Percentiles rank a stretch among this genome's conserved stretches.
phyloP scores from a whole-genome alignment of 768 basidiomycete species.

The Rhodotorula babjevae region DNA sequence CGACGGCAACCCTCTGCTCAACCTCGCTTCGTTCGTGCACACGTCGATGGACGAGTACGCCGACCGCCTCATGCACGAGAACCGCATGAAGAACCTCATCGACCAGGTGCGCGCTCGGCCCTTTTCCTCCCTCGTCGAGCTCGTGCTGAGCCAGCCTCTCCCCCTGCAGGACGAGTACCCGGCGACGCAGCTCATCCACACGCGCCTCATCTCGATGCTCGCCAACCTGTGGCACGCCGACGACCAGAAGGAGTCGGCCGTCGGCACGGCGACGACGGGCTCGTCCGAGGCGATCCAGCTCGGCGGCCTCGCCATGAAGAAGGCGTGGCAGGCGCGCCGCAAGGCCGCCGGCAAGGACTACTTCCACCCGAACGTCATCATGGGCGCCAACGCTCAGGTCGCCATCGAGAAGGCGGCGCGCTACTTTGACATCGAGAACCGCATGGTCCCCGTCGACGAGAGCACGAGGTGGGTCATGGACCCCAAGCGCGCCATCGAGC shows the following conservation, averaged over 20 bases:
- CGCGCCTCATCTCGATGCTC: slow-evolving; percentile 57
- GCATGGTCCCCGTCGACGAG: slow-evolving; percentile 63
- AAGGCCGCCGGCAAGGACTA: slow-evolving; percentile 58
- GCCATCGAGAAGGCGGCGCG: slow-evolving; percentile 54
- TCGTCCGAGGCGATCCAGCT: slow-evolving; percentile 65
- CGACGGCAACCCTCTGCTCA: slow-evolving; percentile 49
- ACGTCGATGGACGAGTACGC: slow-evolving; percentile 49
- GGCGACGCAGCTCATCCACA: slow-evolving; percentile 54
- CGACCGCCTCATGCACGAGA: slow-evolving; percentile 41
- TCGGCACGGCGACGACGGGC: slow-evolving; percentile 68
- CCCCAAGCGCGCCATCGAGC: slow-evolving; percentile 61
- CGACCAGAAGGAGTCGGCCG: slow-evolving; percentile 52
- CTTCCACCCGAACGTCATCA: slow-evolving; percentile 54
- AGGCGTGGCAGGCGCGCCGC: slow-evolving; percentile 63
- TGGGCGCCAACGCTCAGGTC: slow-evolving; percentile 59
- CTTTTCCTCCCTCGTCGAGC: neutral
- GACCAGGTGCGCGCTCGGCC: neutral
- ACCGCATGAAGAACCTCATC: slow-evolving; percentile 63
- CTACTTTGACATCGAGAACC: slow-evolving; percentile 56
- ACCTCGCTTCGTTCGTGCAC: slow-evolving; percentile 63
- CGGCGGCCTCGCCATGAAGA: slow-evolving; percentile 67
- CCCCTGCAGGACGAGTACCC: slow-evolving; percentile 63
- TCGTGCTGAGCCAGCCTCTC: neutral
- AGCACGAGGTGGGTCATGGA: slow-evolving; percentile 70
- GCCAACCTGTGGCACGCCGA: slow-evolving; percentile 67